These are phyloP conservation scores for Daldinia vernicosa DNA, from an alignment of 495 filamentous ascomycete genomes.

Conservation along the genomic window DNA sequence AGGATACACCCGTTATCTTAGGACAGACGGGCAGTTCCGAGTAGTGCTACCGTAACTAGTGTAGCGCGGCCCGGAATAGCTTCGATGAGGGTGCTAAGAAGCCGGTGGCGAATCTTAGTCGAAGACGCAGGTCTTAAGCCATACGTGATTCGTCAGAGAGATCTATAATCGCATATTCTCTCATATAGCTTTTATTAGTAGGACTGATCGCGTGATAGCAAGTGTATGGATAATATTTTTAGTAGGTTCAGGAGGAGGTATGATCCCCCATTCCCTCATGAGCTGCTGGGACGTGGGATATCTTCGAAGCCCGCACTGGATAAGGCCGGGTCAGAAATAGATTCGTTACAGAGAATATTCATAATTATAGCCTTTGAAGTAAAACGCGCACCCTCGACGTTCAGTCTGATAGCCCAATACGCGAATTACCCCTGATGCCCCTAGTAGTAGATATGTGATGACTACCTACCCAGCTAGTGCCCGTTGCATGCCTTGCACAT, in stretches of 20 bases:
- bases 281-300: background rate
- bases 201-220: background rate
- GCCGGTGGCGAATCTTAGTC: background rate
- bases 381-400: background rate
- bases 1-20: constrained; percentile 20
- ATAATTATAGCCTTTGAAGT: background rate
- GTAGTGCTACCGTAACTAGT: constrained; percentile 6
- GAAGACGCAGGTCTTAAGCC: background rate
- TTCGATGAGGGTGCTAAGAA: background rate
- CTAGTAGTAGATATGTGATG: background rate
- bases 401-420: background rate
- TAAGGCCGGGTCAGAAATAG: background rate
- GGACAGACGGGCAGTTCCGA: constrained; percentile 11
- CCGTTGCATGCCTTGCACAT: background rate
- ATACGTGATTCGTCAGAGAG: background rate
- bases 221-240: background rate
- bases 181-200: background rate
- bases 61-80: constrained; percentile 7
- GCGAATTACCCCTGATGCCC: background rate
- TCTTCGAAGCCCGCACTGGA: background rate
- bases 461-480: background rate
- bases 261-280: background rate
- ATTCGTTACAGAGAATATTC: background rate
- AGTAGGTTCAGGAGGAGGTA: background rate
- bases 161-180: constrained; percentile 17